phyloP scores from a whole-genome alignment of 805 yeast genomes.

The Candida hungchunana region DNA sequence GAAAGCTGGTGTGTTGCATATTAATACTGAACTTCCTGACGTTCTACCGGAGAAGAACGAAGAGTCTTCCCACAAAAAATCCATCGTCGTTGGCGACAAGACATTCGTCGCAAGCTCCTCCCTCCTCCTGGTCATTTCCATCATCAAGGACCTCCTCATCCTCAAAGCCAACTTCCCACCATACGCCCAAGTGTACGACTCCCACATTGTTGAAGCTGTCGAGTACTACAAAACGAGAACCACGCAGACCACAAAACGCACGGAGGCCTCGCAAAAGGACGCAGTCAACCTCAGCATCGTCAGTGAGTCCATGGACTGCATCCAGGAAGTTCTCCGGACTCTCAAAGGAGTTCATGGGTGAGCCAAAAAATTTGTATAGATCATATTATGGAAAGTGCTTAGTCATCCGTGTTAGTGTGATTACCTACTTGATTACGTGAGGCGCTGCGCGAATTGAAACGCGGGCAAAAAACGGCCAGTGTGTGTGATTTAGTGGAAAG shows the following conservation, averaged over 20 bases:
- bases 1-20: conserved; percentile 31
- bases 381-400: no score
- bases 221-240: conserved; percentile 48
- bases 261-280: conserved; percentile 20
- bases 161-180: conserved; percentile 55
- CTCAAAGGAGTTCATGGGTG: conserved; percentile 12
- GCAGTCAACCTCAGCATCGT: conserved; percentile 36
- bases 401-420: no score
- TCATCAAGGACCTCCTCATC: conserved; percentile 49
- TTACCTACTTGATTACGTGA: no score
- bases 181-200: conserved; percentile 35
- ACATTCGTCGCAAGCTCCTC: conserved; percentile 58
- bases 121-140: conserved; percentile 33
- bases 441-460: no score
- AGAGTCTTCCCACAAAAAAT: conserved; percentile 32
- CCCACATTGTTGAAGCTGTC: conserved; percentile 40
- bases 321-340: conserved; percentile 31
- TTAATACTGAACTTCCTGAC: conserved; percentile 18
- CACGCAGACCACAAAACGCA: conserved; percentile 23
- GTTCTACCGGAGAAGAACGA: conserved; percentile 5
- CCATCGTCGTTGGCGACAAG: conserved; percentile 46
- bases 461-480: no score
- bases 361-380: no score
- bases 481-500: no score
- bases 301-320: conserved; percentile 39